phyloP scores from a whole-genome alignment of 2,329 filamentous ascomycete species.

The Botrytis galanthina region DNA sequence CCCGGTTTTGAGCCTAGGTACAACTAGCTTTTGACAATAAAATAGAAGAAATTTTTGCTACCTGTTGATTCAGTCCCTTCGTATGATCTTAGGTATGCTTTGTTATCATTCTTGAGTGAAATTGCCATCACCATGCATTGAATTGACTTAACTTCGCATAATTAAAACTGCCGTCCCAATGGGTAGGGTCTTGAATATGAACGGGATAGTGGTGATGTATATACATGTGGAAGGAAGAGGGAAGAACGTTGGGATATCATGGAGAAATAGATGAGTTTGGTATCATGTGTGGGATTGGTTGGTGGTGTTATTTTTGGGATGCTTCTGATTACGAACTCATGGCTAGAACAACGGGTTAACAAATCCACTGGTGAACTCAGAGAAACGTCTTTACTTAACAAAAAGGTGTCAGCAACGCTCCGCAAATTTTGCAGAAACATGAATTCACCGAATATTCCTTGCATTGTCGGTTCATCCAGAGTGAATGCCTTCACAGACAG shows the following conservation, averaged over 20 bases:
- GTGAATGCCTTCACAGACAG: neutral
- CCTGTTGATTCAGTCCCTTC: neutral
- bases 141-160: neutral
- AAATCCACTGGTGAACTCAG: neutral
- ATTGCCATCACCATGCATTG: neutral
- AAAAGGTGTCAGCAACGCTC: neutral
- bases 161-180: neutral
- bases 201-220: neutral
- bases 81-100: neutral
- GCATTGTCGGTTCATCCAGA: neutral
- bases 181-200: neutral
- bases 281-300: neutral
- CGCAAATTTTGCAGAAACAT: no score
- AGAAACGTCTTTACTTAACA: neutral
- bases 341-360: neutral
- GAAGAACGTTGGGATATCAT: neutral
- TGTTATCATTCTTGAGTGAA: neutral
- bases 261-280: neutral
- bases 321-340: no score
- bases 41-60: slow-evolving; percentile 11
- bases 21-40: slow-evolving; percentile 18
- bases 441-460: neutral
- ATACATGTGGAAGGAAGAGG: neutral
- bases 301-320: neutral
- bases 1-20: slow-evolving; percentile 21